Conservation (phyloP, 768 basidiomycete genomes). For the Flagelloscypha sp. region DNA sequence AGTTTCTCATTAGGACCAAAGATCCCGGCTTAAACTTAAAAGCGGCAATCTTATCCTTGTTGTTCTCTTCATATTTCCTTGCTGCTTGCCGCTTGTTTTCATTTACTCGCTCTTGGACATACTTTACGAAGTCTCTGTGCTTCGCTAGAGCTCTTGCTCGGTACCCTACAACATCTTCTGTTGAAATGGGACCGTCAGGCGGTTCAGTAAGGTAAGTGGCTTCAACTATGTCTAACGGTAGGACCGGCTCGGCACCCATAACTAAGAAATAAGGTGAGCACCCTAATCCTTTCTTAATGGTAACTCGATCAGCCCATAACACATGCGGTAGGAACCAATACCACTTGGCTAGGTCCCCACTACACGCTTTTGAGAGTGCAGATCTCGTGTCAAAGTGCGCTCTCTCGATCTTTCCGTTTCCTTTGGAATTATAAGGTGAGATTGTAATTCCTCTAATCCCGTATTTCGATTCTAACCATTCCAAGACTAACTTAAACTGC, state of each 20-base stretch:
- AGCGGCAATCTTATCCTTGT: slow-evolving; percentile 8
- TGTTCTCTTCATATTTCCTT: slow-evolving; percentile 17
- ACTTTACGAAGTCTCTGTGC: slow-evolving; percentile 13
- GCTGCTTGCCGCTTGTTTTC: slow-evolving; percentile 10
- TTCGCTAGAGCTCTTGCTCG: slow-evolving; percentile 13
- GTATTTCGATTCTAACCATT: slow-evolving; percentile 15
- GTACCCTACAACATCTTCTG: slow-evolving; percentile 14
- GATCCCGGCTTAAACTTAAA: slow-evolving; percentile 13
- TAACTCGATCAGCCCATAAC: slow-evolving; percentile 16
- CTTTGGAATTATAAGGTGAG: slow-evolving; percentile 32
- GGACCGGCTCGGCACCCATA: slow-evolving; percentile 14
- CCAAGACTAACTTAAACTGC: slow-evolving; percentile 18
- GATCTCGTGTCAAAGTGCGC: slow-evolving; percentile 21
- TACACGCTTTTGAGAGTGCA: slow-evolving; percentile 13
- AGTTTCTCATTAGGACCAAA: slow-evolving; percentile 20
- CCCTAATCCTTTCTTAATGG: slow-evolving; percentile 10
- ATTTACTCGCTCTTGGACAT: slow-evolving; percentile 5
- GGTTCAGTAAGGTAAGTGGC: slow-evolving; percentile 19
- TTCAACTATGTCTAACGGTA: slow-evolving; percentile 18
- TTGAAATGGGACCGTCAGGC: slow-evolving; percentile 5
- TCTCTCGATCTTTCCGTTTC: slow-evolving; percentile 29
- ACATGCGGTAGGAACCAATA: slow-evolving; percentile 9
- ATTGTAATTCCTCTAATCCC: slow-evolving; percentile 32
- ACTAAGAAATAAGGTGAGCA: slow-evolving; percentile 15
- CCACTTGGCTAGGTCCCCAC: slow-evolving; percentile 17